A percentile compares a stretch with the other conserved stretches of the same genome.
Conservation (phyloP, 306 rosid species). For the Trifolium subterraneum region DNA sequence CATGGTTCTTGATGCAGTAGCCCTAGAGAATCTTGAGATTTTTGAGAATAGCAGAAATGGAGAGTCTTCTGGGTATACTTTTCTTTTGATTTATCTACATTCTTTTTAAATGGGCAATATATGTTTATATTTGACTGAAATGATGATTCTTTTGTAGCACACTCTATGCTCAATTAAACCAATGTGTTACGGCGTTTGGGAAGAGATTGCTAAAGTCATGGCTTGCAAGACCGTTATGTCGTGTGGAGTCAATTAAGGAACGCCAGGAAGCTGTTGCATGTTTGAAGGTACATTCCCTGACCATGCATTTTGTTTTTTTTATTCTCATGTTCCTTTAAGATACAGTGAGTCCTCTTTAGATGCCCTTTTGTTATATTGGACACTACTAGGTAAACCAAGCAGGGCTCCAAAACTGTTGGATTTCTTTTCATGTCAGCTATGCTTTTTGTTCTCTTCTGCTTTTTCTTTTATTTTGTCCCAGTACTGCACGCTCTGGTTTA, state of each 20-base stretch:
- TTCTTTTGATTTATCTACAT: constrained; percentile 27
- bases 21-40: constrained; percentile 93
- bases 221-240: constrained; percentile 93
- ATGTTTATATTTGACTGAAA: constrained; percentile 46
- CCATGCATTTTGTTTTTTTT: constrained; percentile 36
- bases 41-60: constrained; percentile 92
- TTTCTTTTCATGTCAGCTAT: constrained; percentile 10
- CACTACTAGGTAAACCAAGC: constrained; percentile 12
- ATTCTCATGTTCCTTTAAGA: constrained; percentile 33
- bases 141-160: constrained; percentile 61
- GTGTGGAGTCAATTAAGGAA: constrained; percentile 69
- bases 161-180: constrained; percentile 82
- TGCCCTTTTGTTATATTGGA: constrained; percentile 9
- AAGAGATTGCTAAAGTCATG: constrained; percentile 89
- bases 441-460: constrained; percentile 11
- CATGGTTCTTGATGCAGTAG: constrained; percentile 94
- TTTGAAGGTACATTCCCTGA: constrained; percentile 63
- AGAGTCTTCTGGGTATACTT: constrained; percentile 82
- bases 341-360: neutral
- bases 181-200: constrained; percentile 94
- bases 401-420: constrained; percentile 12
- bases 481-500: constrained; percentile 1
- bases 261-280: constrained; percentile 86
- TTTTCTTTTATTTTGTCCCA: constrained; percentile 28
- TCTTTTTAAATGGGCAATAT: constrained; percentile 5